Conservation (phyloP, 176 grass and related monocot genomes). For the Miscanthus lutarioriparius region DNA sequence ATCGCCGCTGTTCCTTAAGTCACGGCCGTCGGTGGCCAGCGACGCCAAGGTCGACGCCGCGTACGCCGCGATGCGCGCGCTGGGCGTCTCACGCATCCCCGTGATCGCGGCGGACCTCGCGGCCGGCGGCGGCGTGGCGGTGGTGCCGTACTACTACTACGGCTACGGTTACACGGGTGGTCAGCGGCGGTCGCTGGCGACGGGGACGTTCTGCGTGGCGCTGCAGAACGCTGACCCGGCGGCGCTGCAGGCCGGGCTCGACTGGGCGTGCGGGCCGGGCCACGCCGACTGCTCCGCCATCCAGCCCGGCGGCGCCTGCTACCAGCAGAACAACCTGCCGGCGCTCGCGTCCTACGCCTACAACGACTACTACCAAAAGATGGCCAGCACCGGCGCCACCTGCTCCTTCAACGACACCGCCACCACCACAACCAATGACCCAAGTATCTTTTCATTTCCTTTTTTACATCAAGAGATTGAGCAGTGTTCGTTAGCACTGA, state of each 20-base stretch:
- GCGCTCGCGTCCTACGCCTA: constrained; percentile 86
- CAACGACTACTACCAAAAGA: constrained; percentile 85
- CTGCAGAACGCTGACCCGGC: constrained; percentile 56
- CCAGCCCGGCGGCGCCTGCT: constrained; percentile 67
- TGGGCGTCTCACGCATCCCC: constrained; percentile 26
- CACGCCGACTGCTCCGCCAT: constrained; percentile 69
- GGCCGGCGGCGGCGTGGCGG: background rate
- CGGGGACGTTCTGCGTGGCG: constrained; percentile 84
- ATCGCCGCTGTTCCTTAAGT: constrained; percentile 47
- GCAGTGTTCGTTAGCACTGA: too few relatives aligned
- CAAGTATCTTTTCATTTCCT: constrained; percentile 52
- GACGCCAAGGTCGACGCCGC: constrained; percentile 26
- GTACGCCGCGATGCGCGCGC: constrained; percentile 35
- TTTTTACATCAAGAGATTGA: background rate
- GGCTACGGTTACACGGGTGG: background rate
- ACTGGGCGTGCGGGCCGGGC: constrained; percentile 73
- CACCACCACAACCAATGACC: constrained; percentile 48
- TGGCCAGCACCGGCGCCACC: constrained; percentile 49
- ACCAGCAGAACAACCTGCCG: constrained; percentile 62
- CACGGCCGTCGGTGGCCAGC: background rate
- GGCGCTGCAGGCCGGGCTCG: constrained; percentile 57
- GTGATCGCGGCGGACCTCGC: constrained; percentile 29
- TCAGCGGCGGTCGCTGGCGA: constrained; percentile 32
- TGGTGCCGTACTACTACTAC: constrained; percentile 22
- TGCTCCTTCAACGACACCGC: constrained; percentile 86